Evolutionary conservation across 495 filamentous ascomycete genomes (phyloP).

Genomic region (Wilcoxina mikolae): DNA sequence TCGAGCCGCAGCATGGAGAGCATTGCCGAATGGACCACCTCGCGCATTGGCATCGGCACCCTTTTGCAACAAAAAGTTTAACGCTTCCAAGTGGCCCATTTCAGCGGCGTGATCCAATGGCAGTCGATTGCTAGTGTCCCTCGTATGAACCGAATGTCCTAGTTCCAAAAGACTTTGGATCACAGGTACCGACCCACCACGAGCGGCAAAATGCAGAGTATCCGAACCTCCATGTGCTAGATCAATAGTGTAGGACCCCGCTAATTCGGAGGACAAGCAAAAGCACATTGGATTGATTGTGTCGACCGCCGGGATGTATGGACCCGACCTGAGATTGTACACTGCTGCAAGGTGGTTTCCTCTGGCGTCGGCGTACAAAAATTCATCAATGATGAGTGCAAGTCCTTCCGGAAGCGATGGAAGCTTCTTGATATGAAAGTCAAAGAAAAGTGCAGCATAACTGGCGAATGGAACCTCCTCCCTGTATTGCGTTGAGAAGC

Average conservation of each 20-base stretch:
- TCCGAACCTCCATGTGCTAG: neutral
- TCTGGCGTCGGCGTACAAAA: slow-evolving; percentile 5
- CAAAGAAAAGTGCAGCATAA: neutral
- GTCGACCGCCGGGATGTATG: too few relatives aligned
- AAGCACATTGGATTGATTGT: too few relatives aligned
- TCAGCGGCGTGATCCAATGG: slow-evolving; percentile 10
- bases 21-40: slow-evolving; percentile 21
- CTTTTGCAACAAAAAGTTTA: slow-evolving; percentile 15
- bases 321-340: neutral
- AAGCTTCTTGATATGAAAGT: slow-evolving; percentile 1
- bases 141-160: slow-evolving; percentile 6
- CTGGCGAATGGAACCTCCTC: too few relatives aligned
- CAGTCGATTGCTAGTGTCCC: neutral
- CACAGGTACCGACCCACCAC: slow-evolving; percentile 1
- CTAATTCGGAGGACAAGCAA: too few relatives aligned
- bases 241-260: neutral
- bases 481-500: too few relatives aligned
- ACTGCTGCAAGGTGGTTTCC: neutral
- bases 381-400: neutral
- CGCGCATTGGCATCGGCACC: slow-evolving; percentile 28
- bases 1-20: slow-evolving; percentile 26
- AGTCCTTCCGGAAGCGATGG: neutral
- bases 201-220: slow-evolving; percentile 7
- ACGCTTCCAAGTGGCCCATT: neutral
- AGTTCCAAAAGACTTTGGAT: slow-evolving; percentile 7